Percentiles rank a stretch among this genome's conserved stretches.
These are phyloP conservation scores for Ascoidea rubescens DNA, from an alignment of 805 yeast species.

Conservation along the genomic window DNA sequence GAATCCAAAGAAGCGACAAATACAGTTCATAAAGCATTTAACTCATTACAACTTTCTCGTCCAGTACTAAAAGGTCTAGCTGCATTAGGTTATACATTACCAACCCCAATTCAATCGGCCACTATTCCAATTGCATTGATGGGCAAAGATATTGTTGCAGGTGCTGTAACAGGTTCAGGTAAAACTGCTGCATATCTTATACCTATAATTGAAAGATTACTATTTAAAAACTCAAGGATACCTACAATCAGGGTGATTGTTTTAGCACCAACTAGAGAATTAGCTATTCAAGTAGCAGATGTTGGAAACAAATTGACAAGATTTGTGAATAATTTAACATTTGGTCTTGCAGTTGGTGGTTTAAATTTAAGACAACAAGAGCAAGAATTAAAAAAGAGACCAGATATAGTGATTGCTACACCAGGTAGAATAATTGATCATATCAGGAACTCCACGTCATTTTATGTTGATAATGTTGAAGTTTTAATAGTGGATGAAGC, in stretches of 20 bases:
- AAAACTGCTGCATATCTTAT: constrained; percentile 97
- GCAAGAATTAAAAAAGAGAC: constrained; percentile 80
- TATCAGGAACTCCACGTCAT: constrained; percentile 86
- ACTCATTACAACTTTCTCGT: constrained; percentile 76
- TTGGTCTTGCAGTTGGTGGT: constrained; percentile 98
- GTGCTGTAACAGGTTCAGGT: constrained; percentile 99
- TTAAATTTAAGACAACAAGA: constrained; percentile 90
- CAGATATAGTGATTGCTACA: constrained; percentile 94
- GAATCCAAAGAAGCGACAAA: constrained; percentile 36
- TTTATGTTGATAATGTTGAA: constrained; percentile 82
- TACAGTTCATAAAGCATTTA: constrained; percentile 29
- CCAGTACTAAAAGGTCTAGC: constrained; percentile 79
- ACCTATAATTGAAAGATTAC: constrained; percentile 83
- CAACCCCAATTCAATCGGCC: constrained; percentile 90
- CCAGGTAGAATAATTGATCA: constrained; percentile 99
- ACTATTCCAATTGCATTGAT: constrained; percentile 84
- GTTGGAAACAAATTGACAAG: constrained; percentile 80
- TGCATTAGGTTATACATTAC: constrained; percentile 70
- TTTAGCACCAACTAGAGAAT: constrained; percentile 92
- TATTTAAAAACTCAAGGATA: constrained; percentile 75
- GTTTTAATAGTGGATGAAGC: constrained; percentile 94
- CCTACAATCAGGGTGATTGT: constrained; percentile 87
- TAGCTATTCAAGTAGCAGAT: constrained; percentile 91
- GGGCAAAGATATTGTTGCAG: constrained; percentile 96
- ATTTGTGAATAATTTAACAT: constrained; percentile 61